phyloP scores from a whole-genome alignment of 2,329 filamentous ascomycete species.

The Botrytis medusae region DNA sequence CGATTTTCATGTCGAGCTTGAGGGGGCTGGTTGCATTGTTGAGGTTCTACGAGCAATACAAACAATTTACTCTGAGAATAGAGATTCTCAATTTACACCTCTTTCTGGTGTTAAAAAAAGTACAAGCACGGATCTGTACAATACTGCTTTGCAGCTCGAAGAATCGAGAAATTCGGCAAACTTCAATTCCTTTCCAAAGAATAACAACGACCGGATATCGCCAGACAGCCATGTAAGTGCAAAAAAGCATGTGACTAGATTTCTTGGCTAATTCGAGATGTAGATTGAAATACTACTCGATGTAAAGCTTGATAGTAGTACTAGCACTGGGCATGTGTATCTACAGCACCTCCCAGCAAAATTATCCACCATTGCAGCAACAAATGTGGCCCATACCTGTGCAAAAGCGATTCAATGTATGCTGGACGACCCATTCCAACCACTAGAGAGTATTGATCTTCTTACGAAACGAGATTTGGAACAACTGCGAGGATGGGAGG shows the following conservation, averaged over 20 bases:
- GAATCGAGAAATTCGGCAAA: not conserved
- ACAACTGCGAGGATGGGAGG: slow-evolving; percentile 25
- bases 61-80: not conserved
- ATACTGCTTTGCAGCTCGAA: slow-evolving; percentile 11
- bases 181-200: not conserved
- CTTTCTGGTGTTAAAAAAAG: not conserved
- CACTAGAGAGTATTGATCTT: not conserved
- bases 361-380: slow-evolving; percentile 12
- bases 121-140: not conserved
- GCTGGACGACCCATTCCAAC: not conserved
- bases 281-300: slow-evolving; percentile 19
- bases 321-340: slow-evolving; percentile 29
- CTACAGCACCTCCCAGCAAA: slow-evolving; percentile 25
- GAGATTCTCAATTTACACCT: not conserved
- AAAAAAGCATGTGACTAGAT: not conserved
- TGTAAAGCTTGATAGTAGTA: slow-evolving; percentile 2
- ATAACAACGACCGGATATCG: not conserved
- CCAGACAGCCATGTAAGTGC: slow-evolving; percentile 7
- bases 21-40: not conserved
- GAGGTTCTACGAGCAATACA: not conserved
- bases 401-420: not conserved
- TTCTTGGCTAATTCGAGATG: slow-evolving; percentile 42
- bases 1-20: slow-evolving; percentile 3
- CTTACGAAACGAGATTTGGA: slow-evolving; percentile 15
- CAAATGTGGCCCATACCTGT: slow-evolving; percentile 16